A percentile compares a stretch with the other conserved stretches of the same genome.
phyloP scores from a whole-genome alignment of 305 asterid genomes.

The Fraxinus angustifolia region DNA sequence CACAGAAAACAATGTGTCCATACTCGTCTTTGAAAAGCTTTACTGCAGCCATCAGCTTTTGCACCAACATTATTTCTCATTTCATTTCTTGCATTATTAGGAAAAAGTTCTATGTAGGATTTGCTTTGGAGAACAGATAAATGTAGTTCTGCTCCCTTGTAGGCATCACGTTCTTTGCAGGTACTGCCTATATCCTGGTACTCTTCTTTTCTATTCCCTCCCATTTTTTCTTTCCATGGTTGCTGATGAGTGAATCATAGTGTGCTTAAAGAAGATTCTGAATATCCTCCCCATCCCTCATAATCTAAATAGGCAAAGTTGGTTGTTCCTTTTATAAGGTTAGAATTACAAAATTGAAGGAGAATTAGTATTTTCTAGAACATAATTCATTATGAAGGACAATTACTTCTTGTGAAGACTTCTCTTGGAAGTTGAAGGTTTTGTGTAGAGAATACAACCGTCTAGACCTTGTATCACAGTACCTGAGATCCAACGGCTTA shows the following conservation, averaged over 20 bases:
- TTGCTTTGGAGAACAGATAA: slow-evolving; percentile 83
- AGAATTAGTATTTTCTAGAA: not conserved
- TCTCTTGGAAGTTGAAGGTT: not conserved
- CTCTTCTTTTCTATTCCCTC: not conserved
- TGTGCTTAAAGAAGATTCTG: not conserved
- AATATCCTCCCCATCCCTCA: not conserved
- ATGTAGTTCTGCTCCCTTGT: slow-evolving; percentile 81
- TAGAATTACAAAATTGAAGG: not conserved
- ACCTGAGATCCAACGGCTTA: not conserved
- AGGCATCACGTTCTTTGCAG: slow-evolving; percentile 92
- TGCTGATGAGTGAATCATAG: not conserved
- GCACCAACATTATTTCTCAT: slow-evolving; percentile 4
- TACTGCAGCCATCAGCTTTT: not conserved
- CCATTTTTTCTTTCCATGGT: not conserved
- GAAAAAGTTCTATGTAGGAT: slow-evolving; percentile 87
- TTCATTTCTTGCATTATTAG: slow-evolving; percentile 34
- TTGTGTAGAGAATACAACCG: not conserved
- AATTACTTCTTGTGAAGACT: not conserved
- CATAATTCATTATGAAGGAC: not conserved
- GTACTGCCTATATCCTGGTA: slow-evolving; percentile 33
- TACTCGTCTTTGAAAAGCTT: not conserved
- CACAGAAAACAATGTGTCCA: not conserved
- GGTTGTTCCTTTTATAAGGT: not conserved
- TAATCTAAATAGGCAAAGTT: not conserved
- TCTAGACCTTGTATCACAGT: not conserved